Evolutionary conservation across 164 flowering plant species (phyloP).

Genomic region (Vitis rotundifolia): DNA sequence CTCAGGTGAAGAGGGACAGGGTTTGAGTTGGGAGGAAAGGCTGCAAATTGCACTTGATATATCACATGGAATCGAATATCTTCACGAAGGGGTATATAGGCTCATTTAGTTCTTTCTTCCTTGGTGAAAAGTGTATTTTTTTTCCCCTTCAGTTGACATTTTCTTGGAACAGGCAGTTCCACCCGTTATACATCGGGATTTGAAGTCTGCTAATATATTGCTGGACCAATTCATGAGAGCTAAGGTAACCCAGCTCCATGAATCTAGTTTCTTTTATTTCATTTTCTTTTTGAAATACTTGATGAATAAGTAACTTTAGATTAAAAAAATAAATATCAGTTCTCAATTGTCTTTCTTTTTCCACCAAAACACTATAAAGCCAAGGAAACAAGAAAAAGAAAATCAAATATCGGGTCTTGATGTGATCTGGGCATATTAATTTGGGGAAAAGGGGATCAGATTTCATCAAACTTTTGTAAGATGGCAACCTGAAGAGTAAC

Average conservation of each 20-base stretch:
- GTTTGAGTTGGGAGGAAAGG: slow-evolving; percentile 88
- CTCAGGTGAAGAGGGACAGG: slow-evolving; percentile 52
- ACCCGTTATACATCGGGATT: slow-evolving; percentile 93
- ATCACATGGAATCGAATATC: slow-evolving; percentile 96
- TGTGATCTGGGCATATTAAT: background rate
- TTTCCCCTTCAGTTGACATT: background rate
- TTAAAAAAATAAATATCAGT: no score
- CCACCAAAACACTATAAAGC: background rate
- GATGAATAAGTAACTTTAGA: no score
- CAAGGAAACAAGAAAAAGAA: background rate
- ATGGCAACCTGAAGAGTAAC: background rate
- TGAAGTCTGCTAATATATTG: slow-evolving; percentile 92
- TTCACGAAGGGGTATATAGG: slow-evolving; percentile 93
- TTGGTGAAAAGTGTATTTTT: background rate
- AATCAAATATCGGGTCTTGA: background rate
- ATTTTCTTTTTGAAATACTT: background rate
- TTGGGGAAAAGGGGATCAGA: background rate
- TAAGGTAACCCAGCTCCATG: slow-evolving; percentile 53
- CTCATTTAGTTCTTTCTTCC: background rate
- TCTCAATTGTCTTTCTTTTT: background rate
- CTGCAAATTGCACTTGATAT: slow-evolving; percentile 90
- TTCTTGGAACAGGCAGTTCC: slow-evolving; percentile 82
- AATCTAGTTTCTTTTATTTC: background rate
- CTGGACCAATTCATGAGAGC: slow-evolving; percentile 83
- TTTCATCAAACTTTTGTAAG: background rate